Base-by-base conservation (phyloP, 306 rosid genomes). In the Glycine latifolia region DNA sequence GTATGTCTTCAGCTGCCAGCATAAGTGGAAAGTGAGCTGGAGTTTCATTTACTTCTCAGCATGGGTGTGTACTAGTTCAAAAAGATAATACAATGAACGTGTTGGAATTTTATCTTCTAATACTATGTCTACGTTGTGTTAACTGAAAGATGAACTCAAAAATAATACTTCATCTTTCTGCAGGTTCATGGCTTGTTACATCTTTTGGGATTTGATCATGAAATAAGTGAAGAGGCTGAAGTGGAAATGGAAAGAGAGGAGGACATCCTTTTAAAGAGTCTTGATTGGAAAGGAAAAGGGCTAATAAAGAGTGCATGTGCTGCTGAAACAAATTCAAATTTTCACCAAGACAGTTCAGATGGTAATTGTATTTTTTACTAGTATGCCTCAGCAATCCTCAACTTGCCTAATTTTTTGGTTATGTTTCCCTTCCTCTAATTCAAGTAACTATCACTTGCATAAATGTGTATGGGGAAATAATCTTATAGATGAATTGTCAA, bases 151-250 rank as follows among this genome's bases (percentile, higher is more conserved):
- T 84, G 41, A 82, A 53, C 75, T 63, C 80, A 68, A 82, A 62
- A 71, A 73, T 65, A 14, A 79, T 52, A 67, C 71, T 53, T 80
- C 52, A 82, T 74, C 3, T 41, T 48, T 65, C 55, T 80, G 79
- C 82, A 92, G 97, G 87, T 95, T 82, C 99, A 91, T 88, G 99
- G 99, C 39, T 83, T 95, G 86, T 87, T 95, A 88, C 97, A 95
- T 93, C 94, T 93, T 79, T 75, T 93, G 85, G 97, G 97, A 74
- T 95, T 91, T 88, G 97, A 90, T 86, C 99, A 90, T 87, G 97
- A 93, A 90, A 63, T 90, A 77, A 91, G 95, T 15, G 91, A 93
- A 82, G 91, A 91, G 77, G 95, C 97, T 80, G 97, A 93, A 88
- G 79, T 67, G 58, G 97, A 95, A 86, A 91, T 95, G 99, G 97